Base-by-base conservation (phyloP, 2,329 filamentous ascomycete genomes). In the Colletotrichum sp. region DNA sequence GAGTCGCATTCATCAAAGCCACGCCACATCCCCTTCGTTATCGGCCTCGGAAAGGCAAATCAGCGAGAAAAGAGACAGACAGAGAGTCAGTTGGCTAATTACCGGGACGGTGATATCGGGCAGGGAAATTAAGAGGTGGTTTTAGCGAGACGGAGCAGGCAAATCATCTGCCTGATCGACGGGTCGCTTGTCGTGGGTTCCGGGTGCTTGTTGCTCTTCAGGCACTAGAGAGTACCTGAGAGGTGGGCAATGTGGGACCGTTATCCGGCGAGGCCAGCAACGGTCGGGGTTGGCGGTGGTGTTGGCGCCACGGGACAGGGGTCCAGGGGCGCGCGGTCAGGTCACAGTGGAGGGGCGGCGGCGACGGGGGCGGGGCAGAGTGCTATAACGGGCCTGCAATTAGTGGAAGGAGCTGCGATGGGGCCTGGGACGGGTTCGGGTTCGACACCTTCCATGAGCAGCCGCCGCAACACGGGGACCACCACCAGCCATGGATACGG, bases 371-470 rank as follows among this genome's bases (percentile, higher is more conserved):
- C 30, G 62, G 73, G 70, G 69, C 57, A 26, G 44, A 21, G 63
- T 44, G 44, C 52, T 68, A 68, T 57, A 55, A 68, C 44, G 57
- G 73, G 57, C 55, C 55, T 68, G 73, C 73, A 76, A 76, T 76
- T 76, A 73, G 64, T 34, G 49, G 57, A 44, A 71, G 67, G 72
- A 49, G 64, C 63, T 49, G 16, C n/a, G 39, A 57, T 63, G 69
- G 69, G 64, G 57, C 73, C 15, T 63, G 73, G 73, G 34, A 32
- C 28, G n/a, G 13, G 24, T 8, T 24, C 21, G 32, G 59, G 66
- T 52, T 52, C 44, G 44, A 52, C 44, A 13, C 44, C 44, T 52
- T 52, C n/a, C 44, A 52, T 52, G 44, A 52, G n/a, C 44, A 52
- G 44, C n/a, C 44, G 44, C n/a, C 44, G 44, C 44, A n/a, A 24